Conservation (phyloP, 2,329 filamentous ascomycete genomes). For the Helminthosporium solani region DNA sequence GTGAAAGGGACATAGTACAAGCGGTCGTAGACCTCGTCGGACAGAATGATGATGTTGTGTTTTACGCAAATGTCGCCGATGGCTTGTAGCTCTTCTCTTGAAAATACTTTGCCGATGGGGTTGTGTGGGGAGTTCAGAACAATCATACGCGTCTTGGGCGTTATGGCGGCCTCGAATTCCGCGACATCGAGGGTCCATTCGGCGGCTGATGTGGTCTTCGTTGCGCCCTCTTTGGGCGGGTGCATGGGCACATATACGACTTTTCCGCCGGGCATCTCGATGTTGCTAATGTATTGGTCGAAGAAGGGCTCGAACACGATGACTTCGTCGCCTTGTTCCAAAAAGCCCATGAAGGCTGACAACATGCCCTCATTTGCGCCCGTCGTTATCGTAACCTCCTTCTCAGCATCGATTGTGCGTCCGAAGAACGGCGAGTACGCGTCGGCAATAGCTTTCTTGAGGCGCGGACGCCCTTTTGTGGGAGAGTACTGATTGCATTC, state of each 20-base stretch:
- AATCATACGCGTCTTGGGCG: slow-evolving; percentile 90
- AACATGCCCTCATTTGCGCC: slow-evolving; percentile 91
- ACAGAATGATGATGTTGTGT: slow-evolving; percentile 87
- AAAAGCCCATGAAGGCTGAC: slow-evolving; percentile 95
- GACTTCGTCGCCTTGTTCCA: slow-evolving; percentile 92
- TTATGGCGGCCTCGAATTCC: slow-evolving; percentile 78
- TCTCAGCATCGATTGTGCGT: slow-evolving; percentile 78
- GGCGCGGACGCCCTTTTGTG: slow-evolving; percentile 84
- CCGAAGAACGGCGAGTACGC: slow-evolving; percentile 91
- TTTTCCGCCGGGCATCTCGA: slow-evolving; percentile 95
- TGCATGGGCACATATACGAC: slow-evolving; percentile 95
- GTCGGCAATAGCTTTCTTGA: slow-evolving; percentile 90
- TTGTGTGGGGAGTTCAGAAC: slow-evolving; percentile 90
- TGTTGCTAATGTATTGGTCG: slow-evolving; percentile 98
- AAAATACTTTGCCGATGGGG: slow-evolving; percentile 94
- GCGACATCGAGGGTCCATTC: slow-evolving; percentile 88
- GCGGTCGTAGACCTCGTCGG: slow-evolving; percentile 76
- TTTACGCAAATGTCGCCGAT: slow-evolving; percentile 90
- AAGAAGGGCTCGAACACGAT: slow-evolving; percentile 99
- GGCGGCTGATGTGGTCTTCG: slow-evolving; percentile 76
- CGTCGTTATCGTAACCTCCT: slow-evolving; percentile 92
- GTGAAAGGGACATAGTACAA: slow-evolving; percentile 96
- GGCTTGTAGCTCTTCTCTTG: slow-evolving; percentile 74
- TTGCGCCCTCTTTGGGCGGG: slow-evolving; percentile 77
- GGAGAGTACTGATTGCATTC: slow-evolving; percentile 99